Base-by-base conservation (phyloP, 768 basidiomycete genomes). In the Panus rudis region DNA sequence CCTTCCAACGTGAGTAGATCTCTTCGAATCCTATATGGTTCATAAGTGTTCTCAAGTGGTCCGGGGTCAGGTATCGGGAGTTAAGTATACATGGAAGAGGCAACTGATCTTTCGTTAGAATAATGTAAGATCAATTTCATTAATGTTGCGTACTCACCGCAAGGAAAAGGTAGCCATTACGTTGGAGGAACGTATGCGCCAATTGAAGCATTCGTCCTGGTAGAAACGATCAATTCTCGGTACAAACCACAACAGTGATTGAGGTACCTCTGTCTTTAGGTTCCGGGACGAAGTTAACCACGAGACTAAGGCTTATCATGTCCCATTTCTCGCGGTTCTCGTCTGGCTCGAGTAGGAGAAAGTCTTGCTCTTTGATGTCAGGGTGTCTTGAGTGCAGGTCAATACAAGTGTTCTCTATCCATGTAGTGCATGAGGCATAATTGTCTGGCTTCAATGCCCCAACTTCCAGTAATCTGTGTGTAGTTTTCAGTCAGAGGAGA, bases 401-500 rank as follows among this genome's bases (percentile, higher is more conserved):
- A 49, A 94, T 90, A 1, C 90, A 80, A 0, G 71, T 77, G 22
- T 70, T 71, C 14, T 76, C 68, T 40, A 96, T 78, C 90, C 91
- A 94, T 1, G 73, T 62, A 8, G 68, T 59, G 47, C 78, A 84
- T 4, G 70, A 63, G 5, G 62, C 65, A 55, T 85, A 92, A 61
- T 93, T 96, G 53, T 89, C 83, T 8, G 84, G 87, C 48, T 76
- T 80, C 34, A 96, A 68, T 11, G 92, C 92, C 0, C 92, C 92
- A 2, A 93, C 84, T 64, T 96, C 92, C 4, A 96, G 73, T 41
- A 94, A 63, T 41, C 91, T 93, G 16, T 2, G 5, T 12, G 24
- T 31, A 26, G 25, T 14, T 24, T 33, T 37, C 40, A 38, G 34
- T 21, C 23, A 10, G 6, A 30, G 10, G 23, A 41, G 13, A 40